Percentiles rank a stretch among this genome's conserved stretches.
These are phyloP conservation scores for Penicillium sp. DNA, from an alignment of 2,329 filamentous ascomycete species.

Conservation along the genomic window DNA sequence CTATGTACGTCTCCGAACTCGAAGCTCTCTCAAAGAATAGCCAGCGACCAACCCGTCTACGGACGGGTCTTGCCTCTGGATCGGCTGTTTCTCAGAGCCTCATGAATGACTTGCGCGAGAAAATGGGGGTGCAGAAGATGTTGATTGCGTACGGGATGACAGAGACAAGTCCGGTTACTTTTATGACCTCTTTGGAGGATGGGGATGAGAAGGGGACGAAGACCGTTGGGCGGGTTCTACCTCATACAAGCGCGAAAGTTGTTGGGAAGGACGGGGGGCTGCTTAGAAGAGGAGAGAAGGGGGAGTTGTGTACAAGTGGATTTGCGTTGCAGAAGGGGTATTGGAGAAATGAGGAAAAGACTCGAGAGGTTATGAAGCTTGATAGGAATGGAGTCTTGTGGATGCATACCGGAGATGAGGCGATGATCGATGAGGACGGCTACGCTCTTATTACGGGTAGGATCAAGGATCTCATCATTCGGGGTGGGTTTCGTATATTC, in stretches of 20 bases:
- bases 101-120: conserved; percentile 51
- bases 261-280: neutral
- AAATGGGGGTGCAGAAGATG: conserved; percentile 40
- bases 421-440: conserved; percentile 53
- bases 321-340: conserved; percentile 65
- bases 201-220: conserved; percentile 15
- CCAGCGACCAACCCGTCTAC: conserved; percentile 58
- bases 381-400: conserved; percentile 59
- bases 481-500: conserved; percentile 47
- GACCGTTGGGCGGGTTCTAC: conserved; percentile 25
- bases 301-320: conserved; percentile 39
- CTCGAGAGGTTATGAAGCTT: conserved; percentile 65
- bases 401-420: conserved; percentile 63
- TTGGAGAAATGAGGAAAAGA: conserved; percentile 40
- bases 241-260: neutral
- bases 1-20: conserved; percentile 84
- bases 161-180: neutral
- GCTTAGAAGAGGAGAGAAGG: neutral
- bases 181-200: conserved; percentile 20
- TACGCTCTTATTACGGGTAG: conserved; percentile 71
- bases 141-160: neutral
- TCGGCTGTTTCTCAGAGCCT: conserved; percentile 73
- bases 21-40: conserved; percentile 53
- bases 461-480: conserved; percentile 76
- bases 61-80: conserved; percentile 68